Percentiles rank a stretch among this genome's conserved stretches.
Evolutionary conservation across 805 yeast genomes (phyloP).

Genomic region (Ogataea henricii): DNA sequence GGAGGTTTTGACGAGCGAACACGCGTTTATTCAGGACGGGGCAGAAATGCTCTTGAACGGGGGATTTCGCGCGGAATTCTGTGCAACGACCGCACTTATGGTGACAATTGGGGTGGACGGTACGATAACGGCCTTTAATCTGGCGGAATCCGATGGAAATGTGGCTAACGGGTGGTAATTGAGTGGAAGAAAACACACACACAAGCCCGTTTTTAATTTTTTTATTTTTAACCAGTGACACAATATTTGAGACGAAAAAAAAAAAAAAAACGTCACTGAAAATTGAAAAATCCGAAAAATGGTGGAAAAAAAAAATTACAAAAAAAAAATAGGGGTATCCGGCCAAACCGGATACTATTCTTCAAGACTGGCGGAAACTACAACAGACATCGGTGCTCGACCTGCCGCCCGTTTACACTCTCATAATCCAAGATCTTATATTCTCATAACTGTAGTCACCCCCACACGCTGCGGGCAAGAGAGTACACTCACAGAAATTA

Average conservation of each 20-base stretch:
- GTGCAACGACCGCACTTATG: not conserved
- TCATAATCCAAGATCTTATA: constrained; percentile 1
- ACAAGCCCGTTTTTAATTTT: too few species aligned
- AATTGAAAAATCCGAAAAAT: constrained; percentile 8
- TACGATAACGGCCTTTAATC: not conserved
- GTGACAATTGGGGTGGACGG: not conserved
- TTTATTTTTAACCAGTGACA: not conserved
- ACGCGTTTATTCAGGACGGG: constrained; percentile 16
- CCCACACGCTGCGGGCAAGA: not conserved
- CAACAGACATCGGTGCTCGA: too few species aligned
- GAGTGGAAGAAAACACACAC: not conserved
- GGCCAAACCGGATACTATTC: too few species aligned
- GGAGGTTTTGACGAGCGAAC: constrained; percentile 8
- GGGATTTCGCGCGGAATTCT: not conserved
- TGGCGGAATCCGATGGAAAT: not conserved
- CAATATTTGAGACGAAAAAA: not conserved
- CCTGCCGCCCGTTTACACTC: not conserved
- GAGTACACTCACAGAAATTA: not conserved
- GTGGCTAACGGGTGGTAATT: not conserved
- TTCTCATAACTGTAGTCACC: not conserved
- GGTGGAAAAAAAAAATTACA: not conserved
- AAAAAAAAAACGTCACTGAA: constrained; percentile 6
- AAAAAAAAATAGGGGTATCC: not conserved
- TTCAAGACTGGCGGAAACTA: not conserved
- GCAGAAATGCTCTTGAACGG: not conserved